Conservation (phyloP, 371 early-diverging fungal genomes). For the Nematocida sp. region DNA sequence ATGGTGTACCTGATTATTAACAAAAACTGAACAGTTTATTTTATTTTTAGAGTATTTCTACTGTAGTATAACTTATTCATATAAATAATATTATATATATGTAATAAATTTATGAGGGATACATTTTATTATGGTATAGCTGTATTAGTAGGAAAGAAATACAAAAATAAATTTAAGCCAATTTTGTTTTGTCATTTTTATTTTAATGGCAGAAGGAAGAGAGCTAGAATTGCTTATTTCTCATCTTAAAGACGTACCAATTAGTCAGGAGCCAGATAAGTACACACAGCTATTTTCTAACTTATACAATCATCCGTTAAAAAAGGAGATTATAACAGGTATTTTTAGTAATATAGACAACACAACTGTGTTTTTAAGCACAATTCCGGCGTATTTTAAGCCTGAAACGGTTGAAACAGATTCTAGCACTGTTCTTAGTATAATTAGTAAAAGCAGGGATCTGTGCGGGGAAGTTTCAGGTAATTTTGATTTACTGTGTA, state of each 20-base stretch:
- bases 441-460: constrained; percentile 19
- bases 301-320: constrained; percentile 2
- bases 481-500: constrained; percentile 51
- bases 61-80: no score
- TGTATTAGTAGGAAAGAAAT: no score
- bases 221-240: constrained; percentile 29
- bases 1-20: no score
- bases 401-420: background rate
- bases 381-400: constrained; percentile 19
- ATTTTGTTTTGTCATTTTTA: constrained; percentile 19
- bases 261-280: constrained; percentile 55
- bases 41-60: no score
- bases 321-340: constrained; percentile 31
- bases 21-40: no score
- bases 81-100: no score
- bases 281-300: constrained; percentile 23
- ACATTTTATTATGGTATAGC: no score
- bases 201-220: constrained; percentile 30
- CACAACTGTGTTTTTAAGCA: constrained; percentile 46
- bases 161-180: background rate
- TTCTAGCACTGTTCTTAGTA: background rate
- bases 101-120: no score
- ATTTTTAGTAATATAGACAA: constrained; percentile 42
- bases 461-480: constrained; percentile 16
- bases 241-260: constrained; percentile 3